phyloP scores from a whole-genome alignment of 345 rosid species.

The Murraya paniculata region DNA sequence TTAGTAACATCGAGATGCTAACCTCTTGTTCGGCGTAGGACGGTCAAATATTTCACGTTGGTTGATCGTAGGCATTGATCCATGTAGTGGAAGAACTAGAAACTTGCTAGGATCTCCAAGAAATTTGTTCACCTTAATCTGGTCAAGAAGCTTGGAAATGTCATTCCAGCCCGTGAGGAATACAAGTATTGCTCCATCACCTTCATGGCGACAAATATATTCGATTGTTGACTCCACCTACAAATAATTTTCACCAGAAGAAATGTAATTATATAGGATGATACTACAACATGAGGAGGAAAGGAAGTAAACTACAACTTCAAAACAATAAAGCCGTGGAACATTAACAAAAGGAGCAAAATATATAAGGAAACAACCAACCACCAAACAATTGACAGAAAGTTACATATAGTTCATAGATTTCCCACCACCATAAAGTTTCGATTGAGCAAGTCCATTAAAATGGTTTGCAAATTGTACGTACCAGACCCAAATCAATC shows the following conservation, averaged over 20 bases:
- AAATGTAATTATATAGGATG: not conserved
- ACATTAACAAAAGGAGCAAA: slow-evolving; percentile 7
- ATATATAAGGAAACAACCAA: not conserved
- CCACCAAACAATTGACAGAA: not conserved
- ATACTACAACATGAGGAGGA: not conserved
- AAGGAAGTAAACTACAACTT: not conserved
- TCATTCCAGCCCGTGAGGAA: slow-evolving; percentile 99
- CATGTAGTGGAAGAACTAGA: slow-evolving; percentile 86
- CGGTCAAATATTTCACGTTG: slow-evolving; percentile 89
- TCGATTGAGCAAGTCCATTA: slow-evolving; percentile 7
- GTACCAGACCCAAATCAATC: slow-evolving; percentile 92
- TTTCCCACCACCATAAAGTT: not conserved
- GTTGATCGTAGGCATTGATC: slow-evolving; percentile 89
- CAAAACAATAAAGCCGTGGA: not conserved
- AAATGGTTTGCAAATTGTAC: slow-evolving; percentile 20
- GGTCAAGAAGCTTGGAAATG: slow-evolving; percentile 79
- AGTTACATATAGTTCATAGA: not conserved
- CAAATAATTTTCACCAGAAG: slow-evolving; percentile 13
- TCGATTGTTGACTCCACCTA: slow-evolving; percentile 84
- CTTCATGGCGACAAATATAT: slow-evolving; percentile 73
- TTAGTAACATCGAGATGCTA: slow-evolving; percentile 16
- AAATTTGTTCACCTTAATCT: slow-evolving; percentile 61
- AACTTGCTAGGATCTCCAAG: slow-evolving; percentile 80
- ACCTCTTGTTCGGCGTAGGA: slow-evolving; percentile 75
- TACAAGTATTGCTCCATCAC: slow-evolving; percentile 89